A percentile compares a stretch with the other conserved stretches of the same genome.
phyloP scores from a whole-genome alignment of 495 filamentous ascomycete genomes.

The Bryoglossum gracile region DNA sequence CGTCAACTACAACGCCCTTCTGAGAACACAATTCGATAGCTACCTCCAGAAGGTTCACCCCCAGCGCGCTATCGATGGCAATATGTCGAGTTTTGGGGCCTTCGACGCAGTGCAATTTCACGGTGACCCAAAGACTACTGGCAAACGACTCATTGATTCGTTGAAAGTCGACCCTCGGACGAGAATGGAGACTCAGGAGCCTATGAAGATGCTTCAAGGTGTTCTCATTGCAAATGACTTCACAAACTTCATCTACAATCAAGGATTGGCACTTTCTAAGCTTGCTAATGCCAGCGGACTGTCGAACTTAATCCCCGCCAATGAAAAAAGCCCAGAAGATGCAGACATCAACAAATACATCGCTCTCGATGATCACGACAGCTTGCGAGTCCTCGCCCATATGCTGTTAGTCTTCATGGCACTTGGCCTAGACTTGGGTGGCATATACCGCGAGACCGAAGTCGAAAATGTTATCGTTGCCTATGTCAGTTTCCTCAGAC shows the following conservation, averaged over 20 bases:
- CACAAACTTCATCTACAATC: conserved; percentile 46
- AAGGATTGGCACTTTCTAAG: conserved; percentile 49
- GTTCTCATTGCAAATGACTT: conserved; percentile 54
- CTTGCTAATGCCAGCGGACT: conserved; percentile 40
- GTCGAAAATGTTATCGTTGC: conserved; percentile 63
- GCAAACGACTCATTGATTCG: conserved; percentile 41
- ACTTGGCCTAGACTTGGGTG: conserved; percentile 32
- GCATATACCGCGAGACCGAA: conserved; percentile 21
- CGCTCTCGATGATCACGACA: conserved; percentile 44
- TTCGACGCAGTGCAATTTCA: conserved; percentile 49
- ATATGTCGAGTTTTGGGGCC: conserved; percentile 37
- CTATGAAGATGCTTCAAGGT: conserved; percentile 59
- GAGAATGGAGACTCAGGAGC: conserved; percentile 41
- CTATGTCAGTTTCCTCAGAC: conserved; percentile 72
- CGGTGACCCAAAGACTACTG: conserved; percentile 42
- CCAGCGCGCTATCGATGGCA: conserved; percentile 31
- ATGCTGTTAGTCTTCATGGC: conserved; percentile 42
- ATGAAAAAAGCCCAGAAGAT: conserved; percentile 17
- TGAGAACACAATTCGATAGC: conserved; percentile 60
- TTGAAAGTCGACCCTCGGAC: conserved; percentile 42
- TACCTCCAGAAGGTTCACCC: conserved; percentile 46
- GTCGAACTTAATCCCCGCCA: conserved; percentile 44
- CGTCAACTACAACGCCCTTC: conserved; percentile 74
- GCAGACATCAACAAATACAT: conserved; percentile 34
- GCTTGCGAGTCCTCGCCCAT: conserved; percentile 56